Conservation (phyloP, 345 rosid genomes). For the Pistacia atlantica region DNA sequence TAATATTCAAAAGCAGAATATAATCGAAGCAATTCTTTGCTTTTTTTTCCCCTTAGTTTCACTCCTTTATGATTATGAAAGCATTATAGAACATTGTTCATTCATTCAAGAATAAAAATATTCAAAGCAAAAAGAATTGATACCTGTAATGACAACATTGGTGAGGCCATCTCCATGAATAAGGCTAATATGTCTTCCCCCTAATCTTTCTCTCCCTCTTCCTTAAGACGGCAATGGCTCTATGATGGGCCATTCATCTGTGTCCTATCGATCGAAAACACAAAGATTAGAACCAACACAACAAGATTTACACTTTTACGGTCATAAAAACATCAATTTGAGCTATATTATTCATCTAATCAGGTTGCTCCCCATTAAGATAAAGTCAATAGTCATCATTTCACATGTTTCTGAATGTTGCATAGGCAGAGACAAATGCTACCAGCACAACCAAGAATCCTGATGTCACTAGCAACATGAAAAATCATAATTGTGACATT, state of each 20-base stretch:
- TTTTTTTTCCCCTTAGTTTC: not conserved
- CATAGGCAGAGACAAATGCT: no score
- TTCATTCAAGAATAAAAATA: not conserved
- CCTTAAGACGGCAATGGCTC: slow-evolving; percentile 97
- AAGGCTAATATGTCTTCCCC: slow-evolving; percentile 96
- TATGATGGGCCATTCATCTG: slow-evolving; percentile 86
- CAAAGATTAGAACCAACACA: not conserved
- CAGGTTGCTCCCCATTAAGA: no score
- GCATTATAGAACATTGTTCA: not conserved
- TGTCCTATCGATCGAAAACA: slow-evolving; percentile 49
- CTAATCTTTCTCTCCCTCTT: slow-evolving; percentile 97
- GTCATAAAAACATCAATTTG: not conserved
- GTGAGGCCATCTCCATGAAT: slow-evolving; percentile 90
- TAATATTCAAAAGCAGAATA: not conserved
- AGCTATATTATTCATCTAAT: not conserved
- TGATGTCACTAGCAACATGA: no score
- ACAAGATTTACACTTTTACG: not conserved
- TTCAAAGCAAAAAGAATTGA: not conserved
- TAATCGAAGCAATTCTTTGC: not conserved
- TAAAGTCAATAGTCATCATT: no score
- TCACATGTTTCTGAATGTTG: no score
- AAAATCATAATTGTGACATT: no score
- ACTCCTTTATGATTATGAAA: not conserved
- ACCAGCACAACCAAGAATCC: no score
- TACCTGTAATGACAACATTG: slow-evolving; percentile 94